Evolutionary conservation across 495 filamentous ascomycete species (phyloP).

Genomic region (Penicillium lagena): DNA sequence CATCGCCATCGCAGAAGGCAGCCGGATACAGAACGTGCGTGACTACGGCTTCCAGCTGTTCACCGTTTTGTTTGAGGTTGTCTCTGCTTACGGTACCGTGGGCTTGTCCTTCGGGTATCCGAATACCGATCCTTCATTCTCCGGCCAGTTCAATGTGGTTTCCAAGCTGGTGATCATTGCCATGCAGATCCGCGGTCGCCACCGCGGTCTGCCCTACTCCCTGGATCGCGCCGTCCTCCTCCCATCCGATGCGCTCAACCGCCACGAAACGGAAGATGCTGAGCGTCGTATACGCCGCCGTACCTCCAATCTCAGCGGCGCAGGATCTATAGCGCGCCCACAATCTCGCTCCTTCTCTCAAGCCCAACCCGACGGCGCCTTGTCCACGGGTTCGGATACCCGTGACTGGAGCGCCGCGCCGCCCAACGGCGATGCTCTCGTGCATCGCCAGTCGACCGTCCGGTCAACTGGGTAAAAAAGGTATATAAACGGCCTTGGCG

Average conservation of each 20-base stretch:
- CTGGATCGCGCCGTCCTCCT: slow-evolving; percentile 86
- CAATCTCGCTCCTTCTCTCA: slow-evolving; percentile 20
- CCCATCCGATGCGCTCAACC: slow-evolving; percentile 68
- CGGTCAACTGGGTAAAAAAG: slow-evolving; percentile 9
- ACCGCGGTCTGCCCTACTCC: slow-evolving; percentile 86
- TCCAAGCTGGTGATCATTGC: slow-evolving; percentile 91
- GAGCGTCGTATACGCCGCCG: slow-evolving; percentile 49
- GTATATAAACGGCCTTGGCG: no score
- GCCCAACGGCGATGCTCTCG: slow-evolving; percentile 13
- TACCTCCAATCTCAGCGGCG: slow-evolving; percentile 45
- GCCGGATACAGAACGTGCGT: slow-evolving; percentile 46
- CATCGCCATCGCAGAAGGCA: slow-evolving; percentile 76
- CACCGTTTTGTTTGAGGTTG: slow-evolving; percentile 79
- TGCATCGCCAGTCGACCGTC: slow-evolving; percentile 26
- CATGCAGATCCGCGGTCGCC: slow-evolving; percentile 88
- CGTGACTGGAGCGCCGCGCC: slow-evolving; percentile 13
- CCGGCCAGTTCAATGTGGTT: slow-evolving; percentile 66
- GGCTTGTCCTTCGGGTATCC: slow-evolving; percentile 83
- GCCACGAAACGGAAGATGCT: slow-evolving; percentile 58
- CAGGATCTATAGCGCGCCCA: slow-evolving; percentile 18
- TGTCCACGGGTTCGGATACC: slow-evolving; percentile 22
- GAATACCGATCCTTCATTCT: slow-evolving; percentile 67
- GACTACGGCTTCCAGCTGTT: slow-evolving; percentile 71
- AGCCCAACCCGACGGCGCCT: slow-evolving; percentile 15
- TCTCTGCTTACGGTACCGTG: slow-evolving; percentile 92